Evolutionary conservation across 495 filamentous ascomycete species (phyloP).

Genomic region (Penicillium verhagenii): DNA sequence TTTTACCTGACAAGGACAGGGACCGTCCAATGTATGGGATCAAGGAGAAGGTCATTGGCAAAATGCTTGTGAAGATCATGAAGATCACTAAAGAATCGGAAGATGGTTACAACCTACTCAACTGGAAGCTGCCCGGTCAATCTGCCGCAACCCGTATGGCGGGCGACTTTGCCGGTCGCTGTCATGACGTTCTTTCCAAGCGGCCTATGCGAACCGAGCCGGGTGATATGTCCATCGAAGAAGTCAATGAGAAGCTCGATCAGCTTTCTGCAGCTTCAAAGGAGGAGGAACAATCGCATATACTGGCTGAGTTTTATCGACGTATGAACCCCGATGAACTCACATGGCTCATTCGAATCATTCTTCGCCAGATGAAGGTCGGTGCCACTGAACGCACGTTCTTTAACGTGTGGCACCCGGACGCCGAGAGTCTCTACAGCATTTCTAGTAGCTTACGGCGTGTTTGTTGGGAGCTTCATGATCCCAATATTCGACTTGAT

Average conservation of each 20-base stretch:
- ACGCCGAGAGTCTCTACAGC: slow-evolving; percentile 86
- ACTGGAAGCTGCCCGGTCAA: slow-evolving; percentile 89
- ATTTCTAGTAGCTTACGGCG: slow-evolving; percentile 86
- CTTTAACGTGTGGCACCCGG: slow-evolving; percentile 89
- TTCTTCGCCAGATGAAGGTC: slow-evolving; percentile 96
- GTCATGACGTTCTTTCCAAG: slow-evolving; percentile 83
- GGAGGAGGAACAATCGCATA: slow-evolving; percentile 77
- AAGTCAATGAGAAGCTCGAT: slow-evolving; percentile 88
- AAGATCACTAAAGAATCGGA: slow-evolving; percentile 91
- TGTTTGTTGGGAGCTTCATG: slow-evolving; percentile 92
- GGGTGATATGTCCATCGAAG: slow-evolving; percentile 77
- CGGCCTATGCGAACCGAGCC: slow-evolving; percentile 70
- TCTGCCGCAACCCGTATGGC: slow-evolving; percentile 61
- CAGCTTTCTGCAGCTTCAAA: slow-evolving; percentile 69
- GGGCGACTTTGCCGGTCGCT: slow-evolving; percentile 89
- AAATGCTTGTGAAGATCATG: slow-evolving; percentile 83
- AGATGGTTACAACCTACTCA: slow-evolving; percentile 79
- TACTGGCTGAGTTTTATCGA: slow-evolving; percentile 80
- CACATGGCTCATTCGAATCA: slow-evolving; percentile 92
- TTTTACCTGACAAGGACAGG: slow-evolving; percentile 90
- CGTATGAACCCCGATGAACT: slow-evolving; percentile 92
- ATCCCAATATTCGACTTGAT: slow-evolving; percentile 71
- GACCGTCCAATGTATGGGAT: slow-evolving; percentile 93
- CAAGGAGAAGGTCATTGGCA: slow-evolving; percentile 89
- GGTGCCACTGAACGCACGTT: slow-evolving; percentile 93